A percentile compares a stretch with the other conserved stretches of the same genome.
Conservation (phyloP, 352 stramenopile genomes). For the Halophytophthora batemanensis region DNA sequence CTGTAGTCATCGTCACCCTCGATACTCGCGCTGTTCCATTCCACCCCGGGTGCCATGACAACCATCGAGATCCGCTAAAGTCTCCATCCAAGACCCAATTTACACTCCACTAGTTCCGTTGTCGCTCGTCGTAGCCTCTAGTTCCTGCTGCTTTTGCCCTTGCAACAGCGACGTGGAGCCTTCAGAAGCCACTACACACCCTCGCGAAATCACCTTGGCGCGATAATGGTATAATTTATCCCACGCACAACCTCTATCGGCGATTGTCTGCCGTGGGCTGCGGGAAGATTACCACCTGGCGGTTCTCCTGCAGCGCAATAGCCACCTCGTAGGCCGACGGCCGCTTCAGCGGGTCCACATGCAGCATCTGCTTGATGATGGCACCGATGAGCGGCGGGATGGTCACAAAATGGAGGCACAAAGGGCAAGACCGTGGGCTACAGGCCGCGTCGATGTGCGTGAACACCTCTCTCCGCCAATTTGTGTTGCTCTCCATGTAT, state of each 20-base stretch:
- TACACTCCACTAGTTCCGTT: too few relatives aligned
- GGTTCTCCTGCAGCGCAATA: slow-evolving; percentile 64
- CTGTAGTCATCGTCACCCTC: slow-evolving; percentile 3
- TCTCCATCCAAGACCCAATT: too few relatives aligned
- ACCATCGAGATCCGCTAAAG: too few relatives aligned
- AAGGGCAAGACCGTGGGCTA: slow-evolving; percentile 47
- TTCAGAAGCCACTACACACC: too few relatives aligned
- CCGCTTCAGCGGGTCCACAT: slow-evolving; percentile 60
- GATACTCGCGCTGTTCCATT: slow-evolving; percentile 4
- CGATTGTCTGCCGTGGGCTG: slow-evolving; percentile 9
- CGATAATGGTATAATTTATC: too few relatives aligned
- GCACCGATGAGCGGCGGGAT: slow-evolving; percentile 71
- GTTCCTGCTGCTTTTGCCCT: slow-evolving; percentile 15
- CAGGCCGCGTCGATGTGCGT: slow-evolving; percentile 68
- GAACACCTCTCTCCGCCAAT: slow-evolving; percentile 77
- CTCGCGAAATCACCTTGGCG: too few relatives aligned
- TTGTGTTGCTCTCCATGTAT: slow-evolving; percentile 51
- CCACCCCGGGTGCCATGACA: too few relatives aligned
- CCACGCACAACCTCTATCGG: neutral
- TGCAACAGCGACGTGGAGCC: too few relatives aligned
- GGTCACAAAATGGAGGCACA: slow-evolving; percentile 79
- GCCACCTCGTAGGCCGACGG: slow-evolving; percentile 74
- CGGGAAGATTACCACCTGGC: slow-evolving; percentile 52
- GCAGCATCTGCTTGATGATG: slow-evolving; percentile 77
- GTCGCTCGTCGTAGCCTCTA: neutral